phyloP scores from a whole-genome alignment of 306 rosid species.

The Quercus cerris region DNA sequence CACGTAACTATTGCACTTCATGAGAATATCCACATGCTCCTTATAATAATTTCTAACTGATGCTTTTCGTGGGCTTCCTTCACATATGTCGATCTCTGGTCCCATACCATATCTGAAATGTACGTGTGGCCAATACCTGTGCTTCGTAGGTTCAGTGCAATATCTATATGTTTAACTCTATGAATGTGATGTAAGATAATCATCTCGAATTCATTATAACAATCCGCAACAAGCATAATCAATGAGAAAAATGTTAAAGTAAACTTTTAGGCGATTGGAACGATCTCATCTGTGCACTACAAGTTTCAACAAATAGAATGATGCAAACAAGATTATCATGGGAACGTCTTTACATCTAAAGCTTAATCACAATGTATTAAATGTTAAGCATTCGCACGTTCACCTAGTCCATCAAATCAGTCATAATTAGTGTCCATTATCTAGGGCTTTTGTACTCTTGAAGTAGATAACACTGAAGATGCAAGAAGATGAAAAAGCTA shows the following conservation, averaged over 20 bases:
- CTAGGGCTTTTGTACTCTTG: slow-evolving; percentile 1
- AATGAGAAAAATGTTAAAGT: background rate
- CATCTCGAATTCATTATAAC: slow-evolving; percentile 26
- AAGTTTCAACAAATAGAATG: slow-evolving; percentile 21
- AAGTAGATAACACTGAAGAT: slow-evolving; percentile 7
- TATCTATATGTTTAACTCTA: background rate
- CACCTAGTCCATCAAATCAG: slow-evolving; percentile 9
- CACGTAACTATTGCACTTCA: slow-evolving; percentile 1
- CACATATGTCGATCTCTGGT: slow-evolving; percentile 11
- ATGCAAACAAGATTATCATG: slow-evolving; percentile 22
- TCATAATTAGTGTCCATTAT: slow-evolving; percentile 27
- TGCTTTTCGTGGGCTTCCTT: slow-evolving; percentile 29
- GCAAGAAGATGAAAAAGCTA: background rate
- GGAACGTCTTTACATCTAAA: background rate
- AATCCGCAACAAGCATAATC: slow-evolving; percentile 7
- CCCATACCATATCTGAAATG: slow-evolving; percentile 35
- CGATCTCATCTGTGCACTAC: background rate
- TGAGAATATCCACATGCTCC: slow-evolving; percentile 26
- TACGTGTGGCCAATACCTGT: slow-evolving; percentile 37
- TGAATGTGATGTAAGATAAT: slow-evolving; percentile 9
- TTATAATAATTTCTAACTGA: slow-evolving; percentile 30
- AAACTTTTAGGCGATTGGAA: background rate
- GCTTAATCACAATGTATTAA: slow-evolving; percentile 24
- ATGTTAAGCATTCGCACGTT: slow-evolving; percentile 35
- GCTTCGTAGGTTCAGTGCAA: slow-evolving; percentile 29